phyloP scores from a whole-genome alignment of 2,329 filamentous ascomycete species.

The Balansia obtecta region DNA sequence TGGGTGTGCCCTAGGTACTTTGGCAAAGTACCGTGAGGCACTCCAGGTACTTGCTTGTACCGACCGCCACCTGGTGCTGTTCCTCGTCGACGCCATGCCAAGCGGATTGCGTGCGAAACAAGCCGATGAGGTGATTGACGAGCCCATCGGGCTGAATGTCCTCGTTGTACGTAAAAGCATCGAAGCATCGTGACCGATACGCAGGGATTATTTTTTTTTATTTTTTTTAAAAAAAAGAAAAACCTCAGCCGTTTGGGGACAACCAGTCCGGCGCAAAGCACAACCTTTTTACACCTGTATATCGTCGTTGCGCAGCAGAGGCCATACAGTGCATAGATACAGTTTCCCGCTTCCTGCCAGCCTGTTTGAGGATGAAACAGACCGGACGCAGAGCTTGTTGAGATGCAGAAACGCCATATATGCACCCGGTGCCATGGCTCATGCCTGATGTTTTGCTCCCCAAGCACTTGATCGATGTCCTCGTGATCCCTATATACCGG shows the following conservation, averaged over 20 bases:
- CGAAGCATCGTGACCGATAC: slow-evolving; percentile 9
- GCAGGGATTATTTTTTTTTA: too few relatives aligned
- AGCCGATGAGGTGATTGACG: slow-evolving; percentile 8
- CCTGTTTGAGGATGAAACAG: not conserved
- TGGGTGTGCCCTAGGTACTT: too few relatives aligned
- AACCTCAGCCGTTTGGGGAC: slow-evolving; percentile 1
- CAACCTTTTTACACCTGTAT: not conserved
- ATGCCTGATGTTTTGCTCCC: slow-evolving; percentile 2
- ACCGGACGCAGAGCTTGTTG: not conserved
- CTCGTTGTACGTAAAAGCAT: slow-evolving; percentile 8
- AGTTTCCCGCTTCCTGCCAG: not conserved
- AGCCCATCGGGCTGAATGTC: not conserved
- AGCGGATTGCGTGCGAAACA: slow-evolving; percentile 7
- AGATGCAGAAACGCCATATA: not conserved
- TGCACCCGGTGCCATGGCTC: not conserved
- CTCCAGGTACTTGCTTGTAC: not conserved
- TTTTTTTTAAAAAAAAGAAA: too few relatives aligned
- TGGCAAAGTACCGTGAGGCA: too few relatives aligned
- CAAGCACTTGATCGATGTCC: slow-evolving; percentile 13
- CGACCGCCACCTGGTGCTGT: not conserved
- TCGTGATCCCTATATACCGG: slow-evolving; percentile 11
- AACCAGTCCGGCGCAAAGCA: not conserved
- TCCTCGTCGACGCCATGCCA: not conserved
- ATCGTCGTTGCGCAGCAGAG: not conserved
- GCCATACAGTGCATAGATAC: too few relatives aligned